Evolutionary conservation across 2,329 filamentous ascomycete species (phyloP), one percentile per base, ranked within the genome.

Genomic region (Exophiala viscosa): DNA sequence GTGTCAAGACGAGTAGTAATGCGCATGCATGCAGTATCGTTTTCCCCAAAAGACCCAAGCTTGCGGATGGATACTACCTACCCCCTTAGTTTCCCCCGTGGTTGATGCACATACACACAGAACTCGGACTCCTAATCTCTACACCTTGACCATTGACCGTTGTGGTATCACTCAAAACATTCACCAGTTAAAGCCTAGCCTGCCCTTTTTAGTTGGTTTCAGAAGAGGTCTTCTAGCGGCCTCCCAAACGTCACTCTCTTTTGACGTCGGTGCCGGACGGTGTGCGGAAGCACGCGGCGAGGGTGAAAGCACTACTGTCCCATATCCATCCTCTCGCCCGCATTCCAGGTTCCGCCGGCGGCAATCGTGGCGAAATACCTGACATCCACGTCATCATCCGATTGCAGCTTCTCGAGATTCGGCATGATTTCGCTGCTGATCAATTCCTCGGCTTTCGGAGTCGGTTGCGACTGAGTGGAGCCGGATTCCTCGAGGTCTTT

Each of bases 351-450:
- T 54, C 70, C 84, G 28, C 62, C 60, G 56, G 87, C 86, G 44
- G 93, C 92, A 60, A 89, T 95, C 57, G 90, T 95, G 60, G 93
- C 93, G 74, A 96, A 99, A 78, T 92, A 99, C 71, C 93, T 85
- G 66, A 99, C 93, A 74, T 99, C 93, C 63, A 97, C 92, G 74
- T 99, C 93, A 62, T 95, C 89, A 69, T 99, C 93, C 75, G 92
- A 88, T 77, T 96, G 91, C 66, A 99, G 79, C 78, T 96, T 96
- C 77, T 92, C 88, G 64, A 99, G 76, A 69, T 90, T 92, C 20
- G 92, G 91, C 67, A 96, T 74, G 67, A 97, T 86, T 67, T 88
- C 86, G 72, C 89, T 83, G 70, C 90, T 85, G 67, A 96, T 93
- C 61, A 96, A 79, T 65, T 91, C 85, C 64, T 85, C 82, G 48